Evolutionary conservation across 129 eudicot genomes (phyloP).

Genomic region (Deinandra increscens): DNA sequence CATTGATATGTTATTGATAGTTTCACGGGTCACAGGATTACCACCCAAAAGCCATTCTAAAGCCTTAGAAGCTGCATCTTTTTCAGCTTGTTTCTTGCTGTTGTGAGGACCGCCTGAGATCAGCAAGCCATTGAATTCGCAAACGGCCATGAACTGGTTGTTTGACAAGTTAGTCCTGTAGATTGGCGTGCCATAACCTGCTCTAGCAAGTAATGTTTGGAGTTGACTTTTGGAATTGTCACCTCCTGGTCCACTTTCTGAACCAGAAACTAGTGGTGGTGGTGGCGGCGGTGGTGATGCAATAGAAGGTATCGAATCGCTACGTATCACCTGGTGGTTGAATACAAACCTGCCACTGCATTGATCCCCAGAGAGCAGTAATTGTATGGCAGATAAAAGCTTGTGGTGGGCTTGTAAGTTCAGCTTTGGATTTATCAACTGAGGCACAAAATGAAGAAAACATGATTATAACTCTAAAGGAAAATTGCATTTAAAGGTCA

Average conservation of each 20-base stretch:
- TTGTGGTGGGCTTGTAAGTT: conserved; percentile 49
- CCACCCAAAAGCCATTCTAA: conserved; percentile 67
- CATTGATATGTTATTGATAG: conserved; percentile 59
- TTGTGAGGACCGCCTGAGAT: conserved; percentile 63
- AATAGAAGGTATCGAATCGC: conserved; percentile 33
- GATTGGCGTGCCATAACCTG: conserved; percentile 57
- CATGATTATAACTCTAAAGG: neutral
- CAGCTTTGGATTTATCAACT: conserved; percentile 71
- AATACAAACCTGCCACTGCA: conserved; percentile 67
- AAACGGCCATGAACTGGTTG: conserved; percentile 58
- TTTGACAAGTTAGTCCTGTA: conserved; percentile 51
- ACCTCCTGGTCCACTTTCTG: conserved; percentile 81
- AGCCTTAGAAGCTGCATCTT: conserved; percentile 79
- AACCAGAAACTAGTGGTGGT: conserved; percentile 31
- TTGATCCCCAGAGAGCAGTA: conserved; percentile 61
- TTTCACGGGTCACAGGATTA: conserved; percentile 41
- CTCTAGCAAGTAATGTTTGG: conserved; percentile 72
- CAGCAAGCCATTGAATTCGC: conserved; percentile 64
- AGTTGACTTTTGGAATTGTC: conserved; percentile 81
- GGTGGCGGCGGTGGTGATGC: conserved; percentile 22
- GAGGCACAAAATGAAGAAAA: conserved; percentile 17
- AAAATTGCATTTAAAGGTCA: neutral
- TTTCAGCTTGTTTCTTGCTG: conserved; percentile 83
- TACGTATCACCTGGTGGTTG: conserved; percentile 36
- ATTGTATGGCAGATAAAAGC: conserved; percentile 63